These are phyloP conservation scores for Zymoseptoria tritici DNA, from an alignment of 2,329 filamentous ascomycete genomes.

Conservation along the genomic window DNA sequence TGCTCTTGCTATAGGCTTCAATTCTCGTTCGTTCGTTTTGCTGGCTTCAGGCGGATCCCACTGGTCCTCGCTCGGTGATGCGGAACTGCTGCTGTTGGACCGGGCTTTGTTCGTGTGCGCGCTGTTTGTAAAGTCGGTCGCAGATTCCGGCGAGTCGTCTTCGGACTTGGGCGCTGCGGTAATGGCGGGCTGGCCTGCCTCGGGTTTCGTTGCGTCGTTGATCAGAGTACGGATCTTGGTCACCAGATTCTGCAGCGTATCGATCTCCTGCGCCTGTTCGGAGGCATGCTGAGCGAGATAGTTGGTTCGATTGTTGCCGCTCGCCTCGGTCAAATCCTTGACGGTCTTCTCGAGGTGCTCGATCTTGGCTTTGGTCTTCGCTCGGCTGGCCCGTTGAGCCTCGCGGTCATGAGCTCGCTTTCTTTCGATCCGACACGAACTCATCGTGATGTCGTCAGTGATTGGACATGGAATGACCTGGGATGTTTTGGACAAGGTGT, in stretches of 20 bases:
- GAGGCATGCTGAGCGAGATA: constrained; percentile 18
- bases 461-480: background rate
- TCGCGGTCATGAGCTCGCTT: constrained; percentile 19
- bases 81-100: background rate
- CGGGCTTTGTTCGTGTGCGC: background rate
- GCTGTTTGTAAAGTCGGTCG: background rate
- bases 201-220: constrained; percentile 14
- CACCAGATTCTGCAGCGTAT: constrained; percentile 16
- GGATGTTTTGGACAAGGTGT: background rate
- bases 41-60: constrained; percentile 6
- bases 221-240: constrained; percentile 16
- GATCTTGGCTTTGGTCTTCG: constrained; percentile 19
- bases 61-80: constrained; percentile 13
- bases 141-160: background rate
- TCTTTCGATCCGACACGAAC: constrained; percentile 20
- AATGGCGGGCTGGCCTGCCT: constrained; percentile 3
- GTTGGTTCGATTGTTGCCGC: constrained; percentile 13
- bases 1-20: background rate
- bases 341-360: constrained; percentile 20
- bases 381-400: constrained; percentile 16
- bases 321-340: constrained; percentile 15
- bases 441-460: constrained; percentile 5
- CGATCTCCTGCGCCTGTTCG: constrained; percentile 17
- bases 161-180: constrained; percentile 2
- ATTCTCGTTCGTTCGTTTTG: background rate